These are phyloP conservation scores for Thraustochytrium striatum DNA, from an alignment of 352 stramenopile genomes.

Conservation along the genomic window DNA sequence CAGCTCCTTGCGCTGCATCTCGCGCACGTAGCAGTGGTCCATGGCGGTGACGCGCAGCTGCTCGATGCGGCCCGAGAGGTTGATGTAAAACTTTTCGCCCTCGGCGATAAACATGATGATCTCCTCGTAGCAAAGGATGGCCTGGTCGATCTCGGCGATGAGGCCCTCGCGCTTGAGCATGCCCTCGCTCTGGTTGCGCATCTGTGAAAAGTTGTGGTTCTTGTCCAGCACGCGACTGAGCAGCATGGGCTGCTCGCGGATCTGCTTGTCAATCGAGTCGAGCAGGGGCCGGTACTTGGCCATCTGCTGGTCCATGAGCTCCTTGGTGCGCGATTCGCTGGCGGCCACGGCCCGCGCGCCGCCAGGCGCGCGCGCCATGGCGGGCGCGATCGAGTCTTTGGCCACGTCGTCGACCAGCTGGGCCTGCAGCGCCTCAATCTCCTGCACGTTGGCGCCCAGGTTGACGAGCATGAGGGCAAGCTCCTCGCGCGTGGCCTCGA, in stretches of 20 bases:
- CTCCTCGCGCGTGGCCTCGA: conserved; percentile 16
- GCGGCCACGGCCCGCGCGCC: neutral
- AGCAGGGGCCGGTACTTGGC: conserved; percentile 24
- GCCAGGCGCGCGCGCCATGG: conserved; percentile 6
- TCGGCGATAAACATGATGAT: conserved; percentile 13
- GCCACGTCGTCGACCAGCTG: conserved; percentile 37
- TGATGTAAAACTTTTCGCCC: conserved; percentile 38
- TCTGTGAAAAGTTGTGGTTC: conserved; percentile 25
- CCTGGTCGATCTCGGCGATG: conserved; percentile 42
- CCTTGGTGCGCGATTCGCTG: neutral
- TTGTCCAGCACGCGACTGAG: conserved; percentile 21
- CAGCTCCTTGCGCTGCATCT: conserved; percentile 44
- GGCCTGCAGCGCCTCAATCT: conserved; percentile 10
- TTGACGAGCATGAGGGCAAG: conserved; percentile 39
- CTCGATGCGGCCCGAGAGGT: conserved; percentile 25
- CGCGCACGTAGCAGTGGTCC: conserved; percentile 41
- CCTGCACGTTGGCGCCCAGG: conserved; percentile 11
- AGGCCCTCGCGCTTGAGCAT: conserved; percentile 41
- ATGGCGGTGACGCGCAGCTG: conserved; percentile 15
- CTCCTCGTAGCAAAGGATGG: conserved; percentile 25
- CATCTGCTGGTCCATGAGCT: conserved; percentile 15
- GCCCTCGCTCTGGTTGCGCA: conserved; percentile 19
- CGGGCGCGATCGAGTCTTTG: neutral
- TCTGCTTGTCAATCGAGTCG: neutral
- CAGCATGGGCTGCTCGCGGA: conserved; percentile 17